phyloP scores from a whole-genome alignment of 2,329 filamentous ascomycete genomes.

The Trichoderma citrinoviride region DNA sequence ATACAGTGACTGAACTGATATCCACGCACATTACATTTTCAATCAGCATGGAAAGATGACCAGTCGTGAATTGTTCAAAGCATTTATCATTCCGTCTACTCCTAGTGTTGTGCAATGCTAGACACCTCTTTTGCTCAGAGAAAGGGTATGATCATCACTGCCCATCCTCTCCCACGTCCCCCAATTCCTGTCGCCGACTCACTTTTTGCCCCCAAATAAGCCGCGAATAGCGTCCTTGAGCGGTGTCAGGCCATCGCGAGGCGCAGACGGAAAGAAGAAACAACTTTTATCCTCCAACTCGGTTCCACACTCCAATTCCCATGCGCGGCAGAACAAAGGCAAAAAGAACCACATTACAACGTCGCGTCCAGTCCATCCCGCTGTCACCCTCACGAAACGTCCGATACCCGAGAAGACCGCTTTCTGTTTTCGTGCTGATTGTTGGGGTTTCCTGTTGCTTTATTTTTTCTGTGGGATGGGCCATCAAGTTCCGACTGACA shows the following conservation, averaged over 20 bases:
- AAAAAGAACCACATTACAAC: constrained; percentile 14
- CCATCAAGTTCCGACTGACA: constrained; percentile 33
- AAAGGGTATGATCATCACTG: constrained; percentile 29
- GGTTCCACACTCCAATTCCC: not conserved
- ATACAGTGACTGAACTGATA: not conserved
- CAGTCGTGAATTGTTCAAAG: constrained; percentile 27
- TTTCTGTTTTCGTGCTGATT: constrained; percentile 19
- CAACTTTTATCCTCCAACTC: not conserved
- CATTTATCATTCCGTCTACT: constrained; percentile 39
- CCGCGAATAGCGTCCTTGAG: constrained; percentile 23
- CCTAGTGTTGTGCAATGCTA: constrained; percentile 37
- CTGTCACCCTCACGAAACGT: constrained; percentile 20
- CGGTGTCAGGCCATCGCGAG: constrained; percentile 15
- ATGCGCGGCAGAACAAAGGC: constrained; percentile 4
- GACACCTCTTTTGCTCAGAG: constrained; percentile 31
- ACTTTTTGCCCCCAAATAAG: constrained; percentile 21
- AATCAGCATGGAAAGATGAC: not conserved
- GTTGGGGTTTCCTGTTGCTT: constrained; percentile 35
- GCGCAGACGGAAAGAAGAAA: not conserved
- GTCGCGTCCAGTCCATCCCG: constrained; percentile 6
- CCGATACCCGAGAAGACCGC: not conserved
- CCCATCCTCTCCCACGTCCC: constrained; percentile 22
- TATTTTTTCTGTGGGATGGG: constrained; percentile 32
- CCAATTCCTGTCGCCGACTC: constrained; percentile 21
- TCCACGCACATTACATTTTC: not conserved